Evolutionary conservation across 2,329 filamentous ascomycete genomes (phyloP).

Genomic region (Paecilomyces dactylethromorphus): DNA sequence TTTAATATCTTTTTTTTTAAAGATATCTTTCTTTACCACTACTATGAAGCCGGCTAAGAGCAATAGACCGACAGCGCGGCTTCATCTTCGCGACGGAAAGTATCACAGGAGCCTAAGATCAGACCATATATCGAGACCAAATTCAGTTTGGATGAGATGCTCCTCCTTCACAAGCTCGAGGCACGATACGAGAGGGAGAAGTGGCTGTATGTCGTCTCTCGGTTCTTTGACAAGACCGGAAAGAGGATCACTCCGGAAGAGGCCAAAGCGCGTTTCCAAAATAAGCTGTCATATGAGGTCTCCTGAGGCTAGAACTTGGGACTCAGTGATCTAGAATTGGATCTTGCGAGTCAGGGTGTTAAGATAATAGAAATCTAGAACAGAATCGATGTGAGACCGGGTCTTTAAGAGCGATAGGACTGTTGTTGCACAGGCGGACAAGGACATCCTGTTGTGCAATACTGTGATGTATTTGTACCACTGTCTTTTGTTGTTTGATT

Average conservation of each 20-base stretch:
- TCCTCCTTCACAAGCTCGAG: slow-evolving; percentile 38
- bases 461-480: neutral
- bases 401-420: neutral
- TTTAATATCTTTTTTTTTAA: neutral
- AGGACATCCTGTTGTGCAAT: neutral
- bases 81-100: neutral
- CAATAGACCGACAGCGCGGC: neutral
- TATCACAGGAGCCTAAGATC: slow-evolving; percentile 7
- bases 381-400: neutral
- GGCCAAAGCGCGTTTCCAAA: slow-evolving; percentile 14
- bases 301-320: neutral
- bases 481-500: neutral
- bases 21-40: neutral
- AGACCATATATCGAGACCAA: slow-evolving; percentile 19
- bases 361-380: neutral
- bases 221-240: slow-evolving; percentile 46
- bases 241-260: slow-evolving; percentile 37
- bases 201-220: slow-evolving; percentile 42
- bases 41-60: neutral
- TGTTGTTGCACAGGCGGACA: neutral
- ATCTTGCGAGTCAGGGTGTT: neutral
- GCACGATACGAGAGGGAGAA: slow-evolving; percentile 36
- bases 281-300: neutral
- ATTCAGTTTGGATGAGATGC: slow-evolving; percentile 18
- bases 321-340: slow-evolving; percentile 1